Percentiles rank a stretch among this genome's conserved stretches.
Conservation (phyloP, 2,329 filamentous ascomycete genomes). For the Chaetomiaceae sp. region DNA sequence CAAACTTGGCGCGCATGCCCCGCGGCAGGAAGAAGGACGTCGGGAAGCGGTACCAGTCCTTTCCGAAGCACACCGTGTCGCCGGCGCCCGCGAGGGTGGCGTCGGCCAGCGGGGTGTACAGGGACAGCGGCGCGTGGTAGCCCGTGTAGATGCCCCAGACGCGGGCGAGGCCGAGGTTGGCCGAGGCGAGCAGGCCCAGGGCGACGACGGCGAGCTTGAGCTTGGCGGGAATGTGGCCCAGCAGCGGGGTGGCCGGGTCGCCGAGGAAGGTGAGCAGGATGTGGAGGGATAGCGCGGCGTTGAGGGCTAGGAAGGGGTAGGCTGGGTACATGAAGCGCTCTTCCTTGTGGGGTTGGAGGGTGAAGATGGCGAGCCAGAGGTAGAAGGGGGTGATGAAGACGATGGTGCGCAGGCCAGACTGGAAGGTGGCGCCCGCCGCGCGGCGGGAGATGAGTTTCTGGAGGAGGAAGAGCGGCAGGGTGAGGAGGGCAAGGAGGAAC, state of each 20-base stretch:
- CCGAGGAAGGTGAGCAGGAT: conserved; percentile 73
- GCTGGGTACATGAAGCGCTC: conserved; percentile 98
- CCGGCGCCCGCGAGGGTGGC: conserved; percentile 51
- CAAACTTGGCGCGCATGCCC: conserved; percentile 80
- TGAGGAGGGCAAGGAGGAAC: conserved; percentile 73
- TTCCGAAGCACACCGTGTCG: conserved; percentile 80
- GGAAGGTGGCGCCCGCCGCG: conserved; percentile 49
- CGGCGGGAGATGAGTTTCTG: conserved; percentile 64
- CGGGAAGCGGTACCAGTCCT: conserved; percentile 98
- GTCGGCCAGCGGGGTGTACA: conserved; percentile 61
- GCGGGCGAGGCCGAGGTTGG: conserved; percentile 64
- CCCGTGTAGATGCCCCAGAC: conserved; percentile 72
- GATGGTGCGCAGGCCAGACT: conserved; percentile 68
- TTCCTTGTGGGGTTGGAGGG: conserved; percentile 90
- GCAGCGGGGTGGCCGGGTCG: conserved; percentile 59
- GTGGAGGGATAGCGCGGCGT: conserved; percentile 80
- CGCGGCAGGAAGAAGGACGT: conserved; percentile 85
- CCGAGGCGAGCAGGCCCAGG: conserved; percentile 55
- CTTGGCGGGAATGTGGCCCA: conserved; percentile 67
- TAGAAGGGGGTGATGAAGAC: conserved; percentile 85
- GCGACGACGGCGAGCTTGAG: conserved; percentile 66
- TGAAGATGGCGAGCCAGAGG: conserved; percentile 90
- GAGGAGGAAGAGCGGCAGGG: conserved; percentile 68
- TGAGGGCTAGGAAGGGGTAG: conserved; percentile 85
- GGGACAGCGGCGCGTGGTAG: conserved; percentile 73